Evolutionary conservation across 2,329 filamentous ascomycete genomes (phyloP).

Genomic region (Lasiodiplodia gonubiensis): DNA sequence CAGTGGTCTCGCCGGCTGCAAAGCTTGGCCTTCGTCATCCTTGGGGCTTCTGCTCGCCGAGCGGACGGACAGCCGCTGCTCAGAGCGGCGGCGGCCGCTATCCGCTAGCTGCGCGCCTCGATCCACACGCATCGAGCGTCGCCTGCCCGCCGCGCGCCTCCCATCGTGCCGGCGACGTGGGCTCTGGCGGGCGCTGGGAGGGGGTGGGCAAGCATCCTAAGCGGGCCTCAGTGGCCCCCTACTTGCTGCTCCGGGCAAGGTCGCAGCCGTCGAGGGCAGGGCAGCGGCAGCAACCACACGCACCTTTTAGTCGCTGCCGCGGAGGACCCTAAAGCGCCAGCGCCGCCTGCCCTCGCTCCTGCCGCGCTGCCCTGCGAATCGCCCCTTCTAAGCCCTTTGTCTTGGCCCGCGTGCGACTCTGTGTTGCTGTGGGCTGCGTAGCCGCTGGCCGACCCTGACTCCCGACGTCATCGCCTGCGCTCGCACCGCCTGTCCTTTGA

Average conservation of each 20-base stretch:
- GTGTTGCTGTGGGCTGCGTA: not conserved
- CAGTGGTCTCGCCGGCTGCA: not conserved
- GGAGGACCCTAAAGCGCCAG: conserved; percentile 7
- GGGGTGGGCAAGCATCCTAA: conserved; percentile 5
- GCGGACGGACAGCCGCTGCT: conserved; percentile 4
- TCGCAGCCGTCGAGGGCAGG: conserved; percentile 14
- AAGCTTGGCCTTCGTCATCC: conserved; percentile 23
- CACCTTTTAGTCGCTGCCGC: conserved; percentile 13
- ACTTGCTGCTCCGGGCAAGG: not conserved
- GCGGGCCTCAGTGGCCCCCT: conserved; percentile 8
- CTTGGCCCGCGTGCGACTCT: conserved; percentile 6
- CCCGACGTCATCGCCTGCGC: conserved; percentile 18
- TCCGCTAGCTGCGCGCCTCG: conserved; percentile 24
- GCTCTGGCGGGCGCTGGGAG: conserved; percentile 6
- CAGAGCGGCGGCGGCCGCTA: conserved; percentile 16
- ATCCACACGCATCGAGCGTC: conserved; percentile 26
- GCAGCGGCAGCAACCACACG: conserved; percentile 21
- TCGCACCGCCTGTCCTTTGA: conserved; percentile 19
- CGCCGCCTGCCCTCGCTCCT: conserved; percentile 6
- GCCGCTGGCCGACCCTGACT: conserved; percentile 22
- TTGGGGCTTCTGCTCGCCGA: conserved; percentile 5
- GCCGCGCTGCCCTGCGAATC: conserved; percentile 11
- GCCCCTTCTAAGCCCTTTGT: conserved; percentile 15
- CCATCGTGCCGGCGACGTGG: conserved; percentile 22
- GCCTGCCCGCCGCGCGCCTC: conserved; percentile 17